phyloP scores from a whole-genome alignment of 83 land plant genomes.

The Picea abies region DNA sequence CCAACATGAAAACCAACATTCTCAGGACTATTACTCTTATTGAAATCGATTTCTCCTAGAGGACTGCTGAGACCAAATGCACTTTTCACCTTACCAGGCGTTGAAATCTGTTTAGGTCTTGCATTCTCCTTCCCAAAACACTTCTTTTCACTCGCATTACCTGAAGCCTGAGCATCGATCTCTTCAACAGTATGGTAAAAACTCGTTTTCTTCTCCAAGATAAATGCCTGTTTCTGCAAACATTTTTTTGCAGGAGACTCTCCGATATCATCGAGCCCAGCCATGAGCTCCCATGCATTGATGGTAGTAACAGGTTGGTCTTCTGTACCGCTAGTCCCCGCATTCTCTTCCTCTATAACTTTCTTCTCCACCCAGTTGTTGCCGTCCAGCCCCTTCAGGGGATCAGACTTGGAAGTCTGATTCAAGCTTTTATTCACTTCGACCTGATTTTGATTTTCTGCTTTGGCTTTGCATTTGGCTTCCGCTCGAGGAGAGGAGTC shows the following conservation, averaged over 20 bases:
- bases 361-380: neutral
- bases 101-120: too few relatives aligned
- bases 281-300: conserved; percentile 20
- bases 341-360: neutral
- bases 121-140: conserved; percentile 5
- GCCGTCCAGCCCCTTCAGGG: neutral
- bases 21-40: too few relatives aligned
- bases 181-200: too few relatives aligned
- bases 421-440: neutral
- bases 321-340: neutral
- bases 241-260: neutral
- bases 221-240: neutral
- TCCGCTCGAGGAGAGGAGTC: neutral
- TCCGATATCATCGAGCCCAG: neutral
- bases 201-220: neutral
- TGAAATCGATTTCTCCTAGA: neutral
- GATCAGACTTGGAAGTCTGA: neutral
- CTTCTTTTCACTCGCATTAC: too few relatives aligned
- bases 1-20: neutral
- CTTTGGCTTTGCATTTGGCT: neutral
- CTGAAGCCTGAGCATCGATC: too few relatives aligned
- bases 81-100: neutral
- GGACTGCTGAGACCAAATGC: neutral
- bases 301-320: conserved; percentile 6
- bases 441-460: neutral